Conservation (phyloP, 140 eudicot species). For the Erigeron philadelphicus region DNA sequence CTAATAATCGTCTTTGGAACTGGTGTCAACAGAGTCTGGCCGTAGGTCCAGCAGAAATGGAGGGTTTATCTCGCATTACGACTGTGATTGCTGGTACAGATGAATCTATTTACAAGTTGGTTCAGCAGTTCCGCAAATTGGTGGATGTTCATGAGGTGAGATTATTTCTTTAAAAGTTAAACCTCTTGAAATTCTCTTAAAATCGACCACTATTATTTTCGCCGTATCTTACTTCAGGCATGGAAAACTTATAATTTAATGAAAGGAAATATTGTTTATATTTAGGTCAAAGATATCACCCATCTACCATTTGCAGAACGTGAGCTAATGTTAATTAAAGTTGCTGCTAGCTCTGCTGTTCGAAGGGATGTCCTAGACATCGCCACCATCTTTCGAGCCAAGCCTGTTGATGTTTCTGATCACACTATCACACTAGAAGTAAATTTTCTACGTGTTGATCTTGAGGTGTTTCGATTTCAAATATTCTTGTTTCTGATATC, state of each 20-base stretch:
- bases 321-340: slow-evolving; percentile 77
- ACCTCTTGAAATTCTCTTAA: slow-evolving; percentile 1
- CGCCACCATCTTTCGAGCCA: slow-evolving; percentile 80
- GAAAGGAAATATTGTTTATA: slow-evolving; percentile 6
- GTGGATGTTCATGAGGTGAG: slow-evolving; percentile 80
- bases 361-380: slow-evolving; percentile 84
- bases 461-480: not conserved
- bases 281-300: slow-evolving; percentile 74
- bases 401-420: slow-evolving; percentile 89
- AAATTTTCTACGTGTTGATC: not conserved
- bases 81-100: slow-evolving; percentile 87
- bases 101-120: slow-evolving; percentile 65
- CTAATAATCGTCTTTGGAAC: slow-evolving; percentile 9
- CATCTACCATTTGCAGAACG: slow-evolving; percentile 83
- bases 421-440: slow-evolving; percentile 86
- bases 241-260: slow-evolving; percentile 12
- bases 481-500: slow-evolving; percentile 16
- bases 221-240: not conserved
- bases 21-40: slow-evolving; percentile 68
- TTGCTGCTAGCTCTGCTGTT: slow-evolving; percentile 66
- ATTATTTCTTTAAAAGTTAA: not conserved
- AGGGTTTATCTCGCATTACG: slow-evolving; percentile 85
- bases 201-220: not conserved
- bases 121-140: slow-evolving; percentile 68
- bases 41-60: slow-evolving; percentile 70